A percentile compares a stretch with the other conserved stretches of the same genome.
These are phyloP conservation scores for Berberis thunbergii DNA, from an alignment of 164 flowering plant genomes.

Conservation along the genomic window DNA sequence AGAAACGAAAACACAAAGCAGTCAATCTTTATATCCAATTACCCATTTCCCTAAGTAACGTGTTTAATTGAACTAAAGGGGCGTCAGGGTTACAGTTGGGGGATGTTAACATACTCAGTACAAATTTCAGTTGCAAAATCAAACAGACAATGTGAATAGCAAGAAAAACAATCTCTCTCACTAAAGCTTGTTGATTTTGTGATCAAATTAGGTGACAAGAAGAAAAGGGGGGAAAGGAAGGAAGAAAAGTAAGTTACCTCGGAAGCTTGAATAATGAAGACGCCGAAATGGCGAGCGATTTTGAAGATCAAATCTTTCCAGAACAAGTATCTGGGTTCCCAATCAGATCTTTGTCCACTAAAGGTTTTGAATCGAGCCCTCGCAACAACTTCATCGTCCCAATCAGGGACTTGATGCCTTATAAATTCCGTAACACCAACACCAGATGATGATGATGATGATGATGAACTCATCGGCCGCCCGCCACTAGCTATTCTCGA, in stretches of 20 bases:
- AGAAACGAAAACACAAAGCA: too few species aligned
- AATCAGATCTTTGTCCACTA: constrained; percentile 79
- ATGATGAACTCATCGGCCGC: too few species aligned
- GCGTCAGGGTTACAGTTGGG: too few species aligned
- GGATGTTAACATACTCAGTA: too few species aligned
- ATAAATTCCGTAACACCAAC: constrained; percentile 30
- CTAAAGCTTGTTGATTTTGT: background rate
- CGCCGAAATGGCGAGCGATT: constrained; percentile 48
- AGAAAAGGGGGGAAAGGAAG: background rate
- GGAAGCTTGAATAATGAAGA: constrained; percentile 42
- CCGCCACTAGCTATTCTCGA: too few species aligned
- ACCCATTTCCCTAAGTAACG: too few species aligned
- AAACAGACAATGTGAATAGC: background rate
- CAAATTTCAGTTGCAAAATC: too few species aligned
- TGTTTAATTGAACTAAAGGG: too few species aligned
- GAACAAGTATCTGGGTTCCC: constrained; percentile 64
- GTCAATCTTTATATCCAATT: too few species aligned
- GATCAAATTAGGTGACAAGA: background rate
- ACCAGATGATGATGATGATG: background rate
- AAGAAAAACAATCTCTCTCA: background rate
- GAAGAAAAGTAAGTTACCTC: constrained; percentile 20
- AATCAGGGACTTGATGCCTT: constrained; percentile 44
- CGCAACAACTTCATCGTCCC: constrained; percentile 69
- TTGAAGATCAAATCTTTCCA: constrained; percentile 69
- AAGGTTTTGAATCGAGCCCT: constrained; percentile 78